Base-by-base conservation (phyloP, 805 yeast species). In the Ogataea allantospora region DNA sequence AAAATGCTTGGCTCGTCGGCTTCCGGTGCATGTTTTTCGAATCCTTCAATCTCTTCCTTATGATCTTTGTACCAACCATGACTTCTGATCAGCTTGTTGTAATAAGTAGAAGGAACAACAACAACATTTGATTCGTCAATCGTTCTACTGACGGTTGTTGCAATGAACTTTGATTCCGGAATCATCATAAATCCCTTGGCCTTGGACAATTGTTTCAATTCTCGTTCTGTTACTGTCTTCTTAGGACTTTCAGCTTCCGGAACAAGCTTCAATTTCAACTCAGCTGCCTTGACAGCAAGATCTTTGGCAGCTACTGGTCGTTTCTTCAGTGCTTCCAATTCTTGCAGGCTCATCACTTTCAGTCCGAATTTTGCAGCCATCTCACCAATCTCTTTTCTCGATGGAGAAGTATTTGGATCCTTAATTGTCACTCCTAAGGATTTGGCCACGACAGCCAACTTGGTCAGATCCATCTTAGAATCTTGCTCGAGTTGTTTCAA, bases 61-160 rank as follows among this genome's bases (percentile, higher is more conserved):
- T 39, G 22, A 27, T 40, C 52, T 20, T 61, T 62, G 46, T 48
- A 55, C 54, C 58, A 58, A 19, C 52, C 61, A 40, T 63, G 68
- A 37, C 66, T 68, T 38, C 73, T 69, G 19, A 74, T 55, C 44
- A 83, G 60, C 53, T 75, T 76, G 46, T 74, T 73, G 59, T 80
- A 83, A 54, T 82, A 82, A 2, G 79, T 68, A 5, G 71, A 65
- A 5, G 91, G 88, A 22, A 83, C 54, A 7, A 80, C 78, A 42
- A 79, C 80, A 22, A 81, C 79, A 44, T 75, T 73, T 4, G 65
- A 59, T 9, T 68, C 58, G 47, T 80, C 85, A 4, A 84, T 77
- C 4, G 60, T 60, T 46, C 73, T 67, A 7, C 75, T 71, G 24
- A 72, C 72, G 2, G 83, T 77, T 1, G 88, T 80, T 1, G 85